Evolutionary conservation across 768 basidiomycete species (phyloP).

Genomic region (Chalciporus chontae): DNA sequence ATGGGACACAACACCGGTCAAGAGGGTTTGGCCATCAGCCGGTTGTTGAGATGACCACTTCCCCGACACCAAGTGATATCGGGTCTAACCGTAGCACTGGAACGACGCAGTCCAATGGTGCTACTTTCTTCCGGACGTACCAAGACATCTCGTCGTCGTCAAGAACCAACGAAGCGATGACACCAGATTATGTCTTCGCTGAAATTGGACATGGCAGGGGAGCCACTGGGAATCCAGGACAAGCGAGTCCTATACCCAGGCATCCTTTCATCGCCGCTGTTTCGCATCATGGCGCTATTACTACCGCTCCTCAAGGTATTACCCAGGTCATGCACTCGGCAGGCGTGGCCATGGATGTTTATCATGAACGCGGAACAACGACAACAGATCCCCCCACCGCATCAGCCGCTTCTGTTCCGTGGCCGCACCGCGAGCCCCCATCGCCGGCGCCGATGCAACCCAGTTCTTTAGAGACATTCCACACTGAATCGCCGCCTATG

Average conservation of each 20-base stretch:
- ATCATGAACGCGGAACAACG: constrained; percentile 12
- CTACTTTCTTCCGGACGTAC: constrained; percentile 60
- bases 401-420: constrained; percentile 28
- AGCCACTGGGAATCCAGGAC: constrained; percentile 24
- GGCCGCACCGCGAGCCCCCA: constrained; percentile 44
- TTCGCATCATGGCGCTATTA: constrained; percentile 19
- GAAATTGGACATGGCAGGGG: constrained; percentile 77
- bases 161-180: constrained; percentile 53
- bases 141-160: constrained; percentile 42
- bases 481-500: constrained; percentile 35
- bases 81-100: constrained; percentile 51
- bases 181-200: constrained; percentile 70
- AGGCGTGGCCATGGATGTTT: constrained; percentile 23
- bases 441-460: constrained; percentile 34
- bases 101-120: constrained; percentile 52
- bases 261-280: constrained; percentile 21
- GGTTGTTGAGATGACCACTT: constrained; percentile 57
- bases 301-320: constrained; percentile 29
- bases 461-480: constrained; percentile 39
- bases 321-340: constrained; percentile 36
- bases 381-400: constrained; percentile 9
- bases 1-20: constrained; percentile 37
- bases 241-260: constrained; percentile 17
- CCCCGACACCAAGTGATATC: constrained; percentile 61
- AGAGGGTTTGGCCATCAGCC: constrained; percentile 49